These are phyloP conservation scores for Echium plantagineum DNA, from an alignment of 257 asterid species.

Conservation along the genomic window DNA sequence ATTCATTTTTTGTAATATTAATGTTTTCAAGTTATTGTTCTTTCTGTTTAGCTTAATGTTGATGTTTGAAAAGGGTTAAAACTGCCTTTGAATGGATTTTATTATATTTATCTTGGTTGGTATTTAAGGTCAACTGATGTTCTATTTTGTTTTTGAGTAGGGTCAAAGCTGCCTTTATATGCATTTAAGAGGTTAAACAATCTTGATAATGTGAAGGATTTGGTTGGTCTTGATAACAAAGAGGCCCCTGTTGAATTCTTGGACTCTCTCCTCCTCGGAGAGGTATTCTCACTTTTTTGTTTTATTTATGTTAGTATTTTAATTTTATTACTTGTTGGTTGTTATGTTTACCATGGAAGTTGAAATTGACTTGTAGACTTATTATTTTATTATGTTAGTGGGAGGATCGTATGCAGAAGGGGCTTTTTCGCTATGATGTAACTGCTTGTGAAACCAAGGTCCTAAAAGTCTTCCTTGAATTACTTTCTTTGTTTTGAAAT, in stretches of 20 bases:
- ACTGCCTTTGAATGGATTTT: too few species aligned
- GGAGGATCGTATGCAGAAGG: not conserved
- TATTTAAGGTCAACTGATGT: not conserved
- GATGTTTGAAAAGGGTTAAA: too few species aligned
- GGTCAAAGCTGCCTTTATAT: slow-evolving; percentile 16
- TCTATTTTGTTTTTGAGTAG: slow-evolving; percentile 3
- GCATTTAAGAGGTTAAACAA: slow-evolving; percentile 6
- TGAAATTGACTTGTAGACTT: too few species aligned
- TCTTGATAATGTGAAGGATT: not conserved
- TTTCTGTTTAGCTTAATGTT: too few species aligned
- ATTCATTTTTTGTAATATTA: not conserved
- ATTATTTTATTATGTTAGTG: not conserved
- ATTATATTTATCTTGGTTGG: not conserved
- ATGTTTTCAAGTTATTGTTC: too few species aligned
- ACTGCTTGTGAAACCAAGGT: not conserved
- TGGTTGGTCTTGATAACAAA: slow-evolving; percentile 4
- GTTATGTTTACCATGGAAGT: too few species aligned
- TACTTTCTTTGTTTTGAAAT: not conserved
- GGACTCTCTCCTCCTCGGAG: slow-evolving; percentile 11
- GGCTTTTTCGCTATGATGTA: not conserved
- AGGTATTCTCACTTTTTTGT: too few species aligned
- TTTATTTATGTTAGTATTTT: too few species aligned
- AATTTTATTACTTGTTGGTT: too few species aligned
- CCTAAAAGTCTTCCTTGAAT: not conserved
- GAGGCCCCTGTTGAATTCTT: slow-evolving; percentile 12